These are phyloP conservation scores for Protomyces gravidus DNA, from an alignment of 1,139 yeast species.

Conservation along the genomic window DNA sequence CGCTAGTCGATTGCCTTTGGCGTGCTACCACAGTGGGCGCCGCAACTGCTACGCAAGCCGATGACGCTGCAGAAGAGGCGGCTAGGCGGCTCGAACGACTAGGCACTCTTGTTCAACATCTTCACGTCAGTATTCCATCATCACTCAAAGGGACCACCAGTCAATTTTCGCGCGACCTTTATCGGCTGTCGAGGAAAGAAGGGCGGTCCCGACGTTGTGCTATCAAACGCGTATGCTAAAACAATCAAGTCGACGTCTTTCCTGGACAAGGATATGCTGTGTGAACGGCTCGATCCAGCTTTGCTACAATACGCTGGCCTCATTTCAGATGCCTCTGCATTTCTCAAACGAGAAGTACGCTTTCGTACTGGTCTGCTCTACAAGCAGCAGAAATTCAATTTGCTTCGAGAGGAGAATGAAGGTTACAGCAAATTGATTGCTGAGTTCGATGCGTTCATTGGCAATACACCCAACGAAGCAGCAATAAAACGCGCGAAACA, in stretches of 20 bases:
- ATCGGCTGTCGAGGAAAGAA: not conserved
- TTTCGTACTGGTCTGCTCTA: constrained; percentile 49
- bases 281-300: constrained; percentile 18
- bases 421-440: constrained; percentile 70
- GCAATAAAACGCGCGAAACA: constrained; percentile 45
- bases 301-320: constrained; percentile 9
- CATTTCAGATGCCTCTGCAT: constrained; percentile 13
- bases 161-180: too few species aligned
- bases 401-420: constrained; percentile 72
- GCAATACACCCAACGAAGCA: not conserved
- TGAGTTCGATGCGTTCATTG: constrained; percentile 44
- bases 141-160: too few species aligned
- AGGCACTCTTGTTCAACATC: not conserved
- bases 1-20: not conserved
- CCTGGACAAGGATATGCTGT: not conserved
- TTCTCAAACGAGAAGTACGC: constrained; percentile 46
- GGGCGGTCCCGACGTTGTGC: not conserved
- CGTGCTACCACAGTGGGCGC: not conserved
- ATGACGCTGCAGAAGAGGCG: not conserved
- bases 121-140: not conserved
- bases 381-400: constrained; percentile 67
- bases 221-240: not conserved
- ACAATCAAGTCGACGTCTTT: not conserved
- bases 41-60: not conserved
- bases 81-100: not conserved